A percentile compares a stretch with the other conserved stretches of the same genome.
phyloP scores from a whole-genome alignment of 2,329 filamentous ascomycete genomes.

The Penicillium freii region DNA sequence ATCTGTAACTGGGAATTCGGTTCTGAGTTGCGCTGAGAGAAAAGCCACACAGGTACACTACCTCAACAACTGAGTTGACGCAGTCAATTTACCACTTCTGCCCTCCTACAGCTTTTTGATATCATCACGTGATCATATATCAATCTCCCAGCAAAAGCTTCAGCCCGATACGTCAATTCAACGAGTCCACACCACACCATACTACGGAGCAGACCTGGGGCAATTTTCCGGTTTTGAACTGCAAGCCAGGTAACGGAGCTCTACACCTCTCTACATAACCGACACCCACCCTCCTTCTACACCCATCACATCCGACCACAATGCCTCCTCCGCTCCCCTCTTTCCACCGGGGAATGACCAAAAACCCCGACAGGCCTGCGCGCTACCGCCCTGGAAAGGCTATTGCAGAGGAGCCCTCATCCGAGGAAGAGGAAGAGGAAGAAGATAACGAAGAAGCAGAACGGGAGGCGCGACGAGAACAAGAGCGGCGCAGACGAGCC shows the following conservation, averaged over 20 bases:
- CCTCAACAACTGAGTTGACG: not conserved
- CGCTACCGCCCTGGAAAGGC: slow-evolving; percentile 86
- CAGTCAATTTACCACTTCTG: not conserved
- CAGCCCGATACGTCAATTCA: slow-evolving; percentile 1
- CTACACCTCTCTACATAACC: not conserved
- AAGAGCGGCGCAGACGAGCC: slow-evolving; percentile 43
- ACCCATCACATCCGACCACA: slow-evolving; percentile 5
- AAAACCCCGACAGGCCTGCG: slow-evolving; percentile 74
- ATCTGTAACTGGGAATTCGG: fast-evolving
- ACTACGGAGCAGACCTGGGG: not conserved
- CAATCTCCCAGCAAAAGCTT: slow-evolving; percentile 8
- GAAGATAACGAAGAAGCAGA: slow-evolving; percentile 61
- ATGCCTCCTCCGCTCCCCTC: slow-evolving; percentile 48
- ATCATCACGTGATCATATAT: slow-evolving; percentile 6
- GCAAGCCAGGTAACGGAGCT: not conserved
- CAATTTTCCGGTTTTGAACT: not conserved
- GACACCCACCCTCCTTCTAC: not conserved
- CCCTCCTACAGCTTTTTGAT: not conserved
- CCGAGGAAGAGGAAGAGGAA: slow-evolving; percentile 53
- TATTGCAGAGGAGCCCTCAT: slow-evolving; percentile 48
- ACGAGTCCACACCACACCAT: not conserved
- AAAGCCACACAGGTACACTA: not conserved
- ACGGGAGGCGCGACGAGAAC: slow-evolving; percentile 58
- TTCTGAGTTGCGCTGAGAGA: not conserved
- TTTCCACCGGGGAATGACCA: slow-evolving; percentile 71